These are phyloP conservation scores for Skeletonema grethae DNA, from an alignment of 108 stramenopile species.

Conservation along the genomic window DNA sequence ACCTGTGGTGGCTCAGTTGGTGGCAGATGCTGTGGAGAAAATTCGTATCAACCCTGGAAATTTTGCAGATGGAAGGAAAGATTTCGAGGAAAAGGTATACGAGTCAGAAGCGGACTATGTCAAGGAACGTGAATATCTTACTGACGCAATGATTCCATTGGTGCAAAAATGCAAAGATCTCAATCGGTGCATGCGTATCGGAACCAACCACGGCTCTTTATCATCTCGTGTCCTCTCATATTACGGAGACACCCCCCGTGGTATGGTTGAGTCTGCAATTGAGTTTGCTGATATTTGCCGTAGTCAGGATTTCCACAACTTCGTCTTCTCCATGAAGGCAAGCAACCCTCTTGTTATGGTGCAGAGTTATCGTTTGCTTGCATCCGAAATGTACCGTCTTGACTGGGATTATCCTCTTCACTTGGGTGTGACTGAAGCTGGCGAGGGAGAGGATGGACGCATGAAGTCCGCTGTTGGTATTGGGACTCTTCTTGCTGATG, in stretches of 20 bases:
- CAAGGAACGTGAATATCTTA: conserved; percentile 78
- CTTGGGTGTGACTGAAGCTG: conserved; percentile 97
- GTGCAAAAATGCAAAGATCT: conserved; percentile 93
- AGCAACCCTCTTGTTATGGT: conserved; percentile 98
- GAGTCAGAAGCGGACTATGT: conserved; percentile 89
- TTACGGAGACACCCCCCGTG: conserved; percentile 97
- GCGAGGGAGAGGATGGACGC: conserved; percentile 98
- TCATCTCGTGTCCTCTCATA: conserved; percentile 89
- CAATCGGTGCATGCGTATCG: conserved; percentile 94
- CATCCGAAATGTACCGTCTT: conserved; percentile 89
- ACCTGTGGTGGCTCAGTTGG: conserved; percentile 88
- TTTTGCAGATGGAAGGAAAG: conserved; percentile 95
- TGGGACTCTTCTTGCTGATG: conserved; percentile 94
- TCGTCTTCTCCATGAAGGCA: conserved; percentile 98
- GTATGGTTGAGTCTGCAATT: conserved; percentile 97
- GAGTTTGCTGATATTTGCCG: conserved; percentile 98
- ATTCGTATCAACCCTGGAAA: conserved; percentile 98
- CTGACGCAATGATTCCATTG: conserved; percentile 86
- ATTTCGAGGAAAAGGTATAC: conserved; percentile 92
- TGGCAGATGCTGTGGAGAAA: conserved; percentile 95
- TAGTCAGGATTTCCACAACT: conserved; percentile 94
- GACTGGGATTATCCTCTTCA: conserved; percentile 98
- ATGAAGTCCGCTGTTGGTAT: conserved; percentile 98
- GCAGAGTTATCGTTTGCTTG: conserved; percentile 92
- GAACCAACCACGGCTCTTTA: conserved; percentile 95